Base-by-base conservation (phyloP, 352 stramenopile species). In the Globisporangium splendens region DNA sequence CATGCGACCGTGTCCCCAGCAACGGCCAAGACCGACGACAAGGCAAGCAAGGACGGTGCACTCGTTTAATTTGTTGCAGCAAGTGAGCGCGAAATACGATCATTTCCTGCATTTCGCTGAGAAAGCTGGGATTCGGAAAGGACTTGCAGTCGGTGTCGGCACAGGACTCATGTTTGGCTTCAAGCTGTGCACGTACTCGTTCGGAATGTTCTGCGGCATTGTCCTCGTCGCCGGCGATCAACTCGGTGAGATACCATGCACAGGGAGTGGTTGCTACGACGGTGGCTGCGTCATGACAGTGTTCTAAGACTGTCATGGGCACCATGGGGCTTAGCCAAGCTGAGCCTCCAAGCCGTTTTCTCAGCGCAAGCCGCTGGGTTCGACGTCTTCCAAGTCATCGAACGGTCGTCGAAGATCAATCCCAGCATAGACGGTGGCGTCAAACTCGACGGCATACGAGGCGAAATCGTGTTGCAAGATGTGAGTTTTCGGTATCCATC, bases 401-500 rank as follows among this genome's bases (percentile, higher is more conserved):
- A 88, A 20, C 63, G 62, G 4, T 41, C 57, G n/a, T 85, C 77
- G 3, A 69, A 69, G 24, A 89, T 88, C 44, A 65, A 82, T n/a
- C 66, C 75, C 10, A 69, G 59, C 2, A 56, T 68, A 5, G 56
- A 56, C 21, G 53, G 65, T 53, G 70, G 64, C 24, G 59, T 56
- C 44, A 66, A 57, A 17, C 57, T 73, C 66, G 48, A 58, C 46
- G 49, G 14, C 0, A 60, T 87, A 5, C 75, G 81, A 38, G 41
- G 53, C 1, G 43, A 43, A 17, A 51, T 59, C 18, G 22, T 50
- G 43, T 13, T 59, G 17, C 17, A 59, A n/a, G 73, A 93, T 44
- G 88, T 98, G 10, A 63, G 57, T 1, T 81, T 81, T 28, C 43
- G 52, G 10, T 81, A 79, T 46, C 72, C 63, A n/a, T 76, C 70